Evolutionary conservation across 192 early-diverging fungal genomes (phyloP).

Genomic region (Ramicandelaber brevisporus): DNA sequence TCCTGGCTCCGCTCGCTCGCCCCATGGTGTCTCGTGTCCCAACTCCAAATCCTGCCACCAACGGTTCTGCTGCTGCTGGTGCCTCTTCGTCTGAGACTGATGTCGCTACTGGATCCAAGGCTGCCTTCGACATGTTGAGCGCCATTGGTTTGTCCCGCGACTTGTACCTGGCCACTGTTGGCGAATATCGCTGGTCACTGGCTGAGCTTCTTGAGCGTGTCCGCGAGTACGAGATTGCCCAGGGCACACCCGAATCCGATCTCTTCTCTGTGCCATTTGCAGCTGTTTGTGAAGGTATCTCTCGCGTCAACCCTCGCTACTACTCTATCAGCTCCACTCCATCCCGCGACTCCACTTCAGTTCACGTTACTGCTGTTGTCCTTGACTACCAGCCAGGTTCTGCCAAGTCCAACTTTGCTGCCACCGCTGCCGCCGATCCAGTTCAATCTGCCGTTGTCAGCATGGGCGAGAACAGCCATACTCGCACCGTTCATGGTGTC

Average conservation of each 20-base stretch:
- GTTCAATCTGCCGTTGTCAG: no score
- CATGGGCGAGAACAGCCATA: slow-evolving; percentile 5
- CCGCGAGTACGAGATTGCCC: slow-evolving; percentile 15
- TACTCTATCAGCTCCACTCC: slow-evolving; percentile 94
- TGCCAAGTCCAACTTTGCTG: not conserved
- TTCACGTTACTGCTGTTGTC: slow-evolving; percentile 72
- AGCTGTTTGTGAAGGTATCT: slow-evolving; percentile 54
- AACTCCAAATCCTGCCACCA: no score
- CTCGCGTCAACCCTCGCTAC: slow-evolving; percentile 66
- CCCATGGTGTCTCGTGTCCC: no score
- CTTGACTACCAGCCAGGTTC: slow-evolving; percentile 43
- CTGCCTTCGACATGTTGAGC: slow-evolving; percentile 19
- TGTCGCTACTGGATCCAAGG: no score
- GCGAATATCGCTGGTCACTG: slow-evolving; percentile 35
- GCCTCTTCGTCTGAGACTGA: no score
- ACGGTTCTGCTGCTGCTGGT: no score
- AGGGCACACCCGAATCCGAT: slow-evolving; percentile 6
- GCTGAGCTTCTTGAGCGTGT: slow-evolving; percentile 51
- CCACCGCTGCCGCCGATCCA: slow-evolving; percentile 5
- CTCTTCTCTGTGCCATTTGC: slow-evolving; percentile 44
- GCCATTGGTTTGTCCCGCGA: slow-evolving; percentile 40
- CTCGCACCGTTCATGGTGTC: slow-evolving; percentile 44
- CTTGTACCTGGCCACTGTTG: slow-evolving; percentile 26
- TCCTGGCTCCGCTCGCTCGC: slow-evolving; percentile 28
- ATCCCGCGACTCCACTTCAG: slow-evolving; percentile 40